Base-by-base conservation (phyloP, 2,329 filamentous ascomycete genomes). In the Aspergillus fijiensis region DNA sequence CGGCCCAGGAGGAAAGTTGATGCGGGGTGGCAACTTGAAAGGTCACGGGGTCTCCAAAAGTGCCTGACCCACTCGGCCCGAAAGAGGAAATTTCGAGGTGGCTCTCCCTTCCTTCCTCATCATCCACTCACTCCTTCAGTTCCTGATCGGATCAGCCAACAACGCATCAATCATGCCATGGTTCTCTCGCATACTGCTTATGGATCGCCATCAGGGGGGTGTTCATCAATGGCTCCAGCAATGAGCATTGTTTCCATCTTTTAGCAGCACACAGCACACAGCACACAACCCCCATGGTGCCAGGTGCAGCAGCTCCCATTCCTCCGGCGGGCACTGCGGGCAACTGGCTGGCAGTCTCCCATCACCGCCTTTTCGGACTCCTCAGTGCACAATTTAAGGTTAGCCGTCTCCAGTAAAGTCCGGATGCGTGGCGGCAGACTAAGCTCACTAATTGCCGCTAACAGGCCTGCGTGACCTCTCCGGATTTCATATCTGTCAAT, bases 381-480 rank as follows among this genome's bases (percentile, higher is more conserved):
- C 45, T 25, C 35, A 54, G 14, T 33, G 10, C 21, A 23, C 23
- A 33, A n/a, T 45, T 55, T 55, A 55, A 55, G 53, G 53, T 55
- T 55, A 55, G 33, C 53, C 48, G 47, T 55, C 27, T 55, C 42
- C 27, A 48, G 53, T 49, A 49, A 47, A 35, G 53, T 55, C 53
- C 29, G 53, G 21, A 29, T 29, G 49, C 53, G 53, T 50, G 49
- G 49, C 45, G 42, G 53, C 21, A 16, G 39, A 45, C 39, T 45
- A 45, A 45, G 39, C 39, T 45, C 39, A 45, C 16, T 45, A 45
- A 16, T 45, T 45, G 39, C 39, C 39, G 39, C 39, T 45, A 45
- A 45, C 39, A 45, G 53, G 53, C 10, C 6, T 19, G 53, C 53
- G 42, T 49, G 53, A 31, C 53, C 48, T 55, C 42, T 19, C 39